Evolutionary conservation across 495 filamentous ascomycete genomes (phyloP).

Genomic region (Elaphomyces granulatus): DNA sequence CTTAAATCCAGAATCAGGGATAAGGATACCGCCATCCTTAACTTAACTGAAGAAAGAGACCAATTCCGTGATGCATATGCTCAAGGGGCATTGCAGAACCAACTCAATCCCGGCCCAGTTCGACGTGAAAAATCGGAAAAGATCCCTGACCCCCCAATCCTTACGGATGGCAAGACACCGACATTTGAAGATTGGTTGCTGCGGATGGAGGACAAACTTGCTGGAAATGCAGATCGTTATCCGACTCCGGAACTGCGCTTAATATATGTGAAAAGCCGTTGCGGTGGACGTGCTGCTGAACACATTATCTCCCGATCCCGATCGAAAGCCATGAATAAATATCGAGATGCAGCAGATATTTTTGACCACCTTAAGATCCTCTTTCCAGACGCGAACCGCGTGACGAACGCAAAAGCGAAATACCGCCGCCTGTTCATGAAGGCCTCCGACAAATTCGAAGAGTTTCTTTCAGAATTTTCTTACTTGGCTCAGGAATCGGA

Average conservation of each 20-base stretch:
- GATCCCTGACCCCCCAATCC: not conserved
- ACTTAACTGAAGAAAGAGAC: constrained; percentile 49
- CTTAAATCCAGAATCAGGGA: no score
- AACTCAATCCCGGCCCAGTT: constrained; percentile 1
- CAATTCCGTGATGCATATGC: no score
- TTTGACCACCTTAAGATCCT: not conserved
- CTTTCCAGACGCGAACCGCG: not conserved
- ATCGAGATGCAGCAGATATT: not conserved
- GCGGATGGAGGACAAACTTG: not conserved
- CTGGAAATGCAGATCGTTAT: not conserved
- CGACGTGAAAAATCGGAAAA: no score
- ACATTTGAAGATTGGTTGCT: not conserved
- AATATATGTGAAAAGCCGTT: not conserved
- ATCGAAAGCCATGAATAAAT: not conserved
- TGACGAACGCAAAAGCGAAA: constrained; percentile 1
- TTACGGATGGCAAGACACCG: constrained; percentile 1
- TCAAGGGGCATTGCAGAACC: constrained; percentile 4
- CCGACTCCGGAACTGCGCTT: not conserved
- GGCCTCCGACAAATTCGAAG: constrained; percentile 1
- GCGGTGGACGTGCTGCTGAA: not conserved
- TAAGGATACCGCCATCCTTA: no score
- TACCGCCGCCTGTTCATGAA: constrained; percentile 3
- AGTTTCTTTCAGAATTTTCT: constrained; percentile 3
- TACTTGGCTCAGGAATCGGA: constrained; percentile 2
- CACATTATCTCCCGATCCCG: not conserved